Conservation (phyloP, 2,329 filamentous ascomycete genomes). For the Xylogone sp. region DNA sequence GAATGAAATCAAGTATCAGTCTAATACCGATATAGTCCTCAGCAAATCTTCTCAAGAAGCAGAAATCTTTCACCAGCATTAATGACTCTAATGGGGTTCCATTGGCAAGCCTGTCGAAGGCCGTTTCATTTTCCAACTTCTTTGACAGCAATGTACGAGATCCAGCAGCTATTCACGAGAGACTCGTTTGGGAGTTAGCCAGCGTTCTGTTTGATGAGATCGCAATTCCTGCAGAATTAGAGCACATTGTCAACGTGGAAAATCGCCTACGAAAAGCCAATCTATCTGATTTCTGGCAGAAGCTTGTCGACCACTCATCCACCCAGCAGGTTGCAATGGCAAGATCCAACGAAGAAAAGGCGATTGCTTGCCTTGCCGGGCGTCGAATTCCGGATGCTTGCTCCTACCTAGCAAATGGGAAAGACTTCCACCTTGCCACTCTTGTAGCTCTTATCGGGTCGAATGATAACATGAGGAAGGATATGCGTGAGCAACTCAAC, state of each 20-base stretch:
- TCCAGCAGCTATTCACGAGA: constrained; percentile 57
- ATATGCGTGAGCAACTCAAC: constrained; percentile 76
- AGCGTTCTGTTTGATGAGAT: constrained; percentile 82
- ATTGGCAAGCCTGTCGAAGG: constrained; percentile 44
- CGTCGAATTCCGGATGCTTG: constrained; percentile 82
- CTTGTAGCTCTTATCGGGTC: constrained; percentile 79
- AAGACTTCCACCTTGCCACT: constrained; percentile 80
- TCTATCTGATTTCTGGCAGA: constrained; percentile 64
- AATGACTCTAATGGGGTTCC: constrained; percentile 55
- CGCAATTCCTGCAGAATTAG: constrained; percentile 38
- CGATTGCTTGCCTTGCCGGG: constrained; percentile 73
- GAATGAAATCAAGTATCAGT: neutral
- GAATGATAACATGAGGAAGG: constrained; percentile 63
- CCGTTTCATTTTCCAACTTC: constrained; percentile 46
- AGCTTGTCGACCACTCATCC: constrained; percentile 59
- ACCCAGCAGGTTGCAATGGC: constrained; percentile 54
- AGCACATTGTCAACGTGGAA: constrained; percentile 29
- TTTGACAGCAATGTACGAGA: constrained; percentile 35
- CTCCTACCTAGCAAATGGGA: constrained; percentile 68
- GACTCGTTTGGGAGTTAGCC: constrained; percentile 78
- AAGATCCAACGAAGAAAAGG: constrained; percentile 72
- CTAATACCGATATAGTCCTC: constrained; percentile 41
- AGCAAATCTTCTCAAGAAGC: constrained; percentile 49
- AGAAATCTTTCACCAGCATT: constrained; percentile 54
- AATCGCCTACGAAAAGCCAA: constrained; percentile 52